Percentiles rank a stretch among this genome's conserved stretches.
Conservation (phyloP, 1,284 basidiomycete genomes). For the Cerrena zonata region DNA sequence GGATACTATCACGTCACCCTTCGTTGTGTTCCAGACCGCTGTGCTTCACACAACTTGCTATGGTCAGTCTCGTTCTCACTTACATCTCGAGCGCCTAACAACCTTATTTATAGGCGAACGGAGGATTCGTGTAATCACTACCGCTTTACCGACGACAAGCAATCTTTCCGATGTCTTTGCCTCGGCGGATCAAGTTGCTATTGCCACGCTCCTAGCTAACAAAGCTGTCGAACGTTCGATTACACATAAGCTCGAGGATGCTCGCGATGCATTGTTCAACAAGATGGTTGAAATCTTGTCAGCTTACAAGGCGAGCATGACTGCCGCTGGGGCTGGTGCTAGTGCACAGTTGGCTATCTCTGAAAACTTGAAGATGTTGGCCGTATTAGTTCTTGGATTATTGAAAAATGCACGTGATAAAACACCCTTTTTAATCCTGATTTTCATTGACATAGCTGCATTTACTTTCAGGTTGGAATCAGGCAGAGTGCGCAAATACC, state of each 20-base stretch:
- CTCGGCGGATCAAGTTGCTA: slow-evolving; percentile 89
- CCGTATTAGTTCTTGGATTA: slow-evolving; percentile 82
- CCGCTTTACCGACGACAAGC: slow-evolving; percentile 87
- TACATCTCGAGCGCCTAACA: not conserved
- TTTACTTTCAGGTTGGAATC: slow-evolving; percentile 81
- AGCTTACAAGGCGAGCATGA: slow-evolving; percentile 96
- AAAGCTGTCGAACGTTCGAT: slow-evolving; percentile 94
- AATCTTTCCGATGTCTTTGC: slow-evolving; percentile 92
- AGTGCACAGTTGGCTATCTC: slow-evolving; percentile 90
- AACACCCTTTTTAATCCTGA: slow-evolving; percentile 5
- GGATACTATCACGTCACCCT: slow-evolving; percentile 87
- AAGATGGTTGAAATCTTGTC: slow-evolving; percentile 86
- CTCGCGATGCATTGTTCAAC: slow-evolving; percentile 84
- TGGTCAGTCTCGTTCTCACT: slow-evolving; percentile 42
- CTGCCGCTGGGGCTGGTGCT: slow-evolving; percentile 84
- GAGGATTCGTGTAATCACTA: slow-evolving; percentile 91
- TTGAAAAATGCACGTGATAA: slow-evolving; percentile 80
- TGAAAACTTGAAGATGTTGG: slow-evolving; percentile 91
- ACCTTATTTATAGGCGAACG: slow-evolving; percentile 64
- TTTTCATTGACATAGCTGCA: too few species aligned
- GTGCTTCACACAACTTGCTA: slow-evolving; percentile 94
- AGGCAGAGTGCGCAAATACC: slow-evolving; percentile 95
- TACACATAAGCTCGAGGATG: slow-evolving; percentile 89
- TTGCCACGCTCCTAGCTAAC: slow-evolving; percentile 86
- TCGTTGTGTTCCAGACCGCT: slow-evolving; percentile 94